These are phyloP conservation scores for Kalmanozyma brasiliensis DNA, from an alignment of 1,284 basidiomycete genomes.

Conservation along the genomic window DNA sequence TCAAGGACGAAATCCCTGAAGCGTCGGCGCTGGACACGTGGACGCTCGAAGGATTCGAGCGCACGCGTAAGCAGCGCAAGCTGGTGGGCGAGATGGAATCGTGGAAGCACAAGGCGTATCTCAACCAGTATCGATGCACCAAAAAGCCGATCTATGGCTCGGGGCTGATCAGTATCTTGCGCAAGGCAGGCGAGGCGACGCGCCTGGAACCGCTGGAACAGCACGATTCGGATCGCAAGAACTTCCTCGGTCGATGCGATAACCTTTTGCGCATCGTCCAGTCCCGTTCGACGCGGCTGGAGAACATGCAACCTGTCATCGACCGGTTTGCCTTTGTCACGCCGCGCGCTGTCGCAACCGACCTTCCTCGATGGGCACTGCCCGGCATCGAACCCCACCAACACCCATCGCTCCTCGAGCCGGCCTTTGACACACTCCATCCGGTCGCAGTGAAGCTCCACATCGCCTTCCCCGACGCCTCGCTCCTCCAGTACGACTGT, in stretches of 20 bases:
- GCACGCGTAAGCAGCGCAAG: slow-evolving; percentile 74
- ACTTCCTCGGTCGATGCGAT: slow-evolving; percentile 75
- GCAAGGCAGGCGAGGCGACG: slow-evolving; percentile 16
- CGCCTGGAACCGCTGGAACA: slow-evolving; percentile 30
- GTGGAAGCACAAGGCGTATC: slow-evolving; percentile 78
- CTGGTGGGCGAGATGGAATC: slow-evolving; percentile 73
- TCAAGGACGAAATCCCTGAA: slow-evolving; percentile 70
- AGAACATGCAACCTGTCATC: slow-evolving; percentile 73
- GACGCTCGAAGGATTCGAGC: slow-evolving; percentile 79
- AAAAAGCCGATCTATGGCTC: slow-evolving; percentile 74
- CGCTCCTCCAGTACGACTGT: slow-evolving; percentile 92
- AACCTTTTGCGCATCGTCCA: slow-evolving; percentile 68
- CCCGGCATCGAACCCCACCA: slow-evolving; percentile 68
- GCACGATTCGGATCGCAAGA: slow-evolving; percentile 68
- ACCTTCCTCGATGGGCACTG: slow-evolving; percentile 77
- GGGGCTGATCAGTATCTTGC: slow-evolving; percentile 38
- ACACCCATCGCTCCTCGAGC: slow-evolving; percentile 29
- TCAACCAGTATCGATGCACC: slow-evolving; percentile 81
- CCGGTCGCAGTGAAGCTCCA: slow-evolving; percentile 82
- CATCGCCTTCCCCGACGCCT: slow-evolving; percentile 92
- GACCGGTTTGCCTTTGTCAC: slow-evolving; percentile 86
- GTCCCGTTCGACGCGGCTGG: slow-evolving; percentile 76
- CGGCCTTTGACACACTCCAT: slow-evolving; percentile 73
- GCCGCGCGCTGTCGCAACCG: slow-evolving; percentile 80
- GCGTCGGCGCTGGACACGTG: slow-evolving; percentile 74